Base-by-base conservation (phyloP, 441 rosid species). In the Kokia cookei region DNA sequence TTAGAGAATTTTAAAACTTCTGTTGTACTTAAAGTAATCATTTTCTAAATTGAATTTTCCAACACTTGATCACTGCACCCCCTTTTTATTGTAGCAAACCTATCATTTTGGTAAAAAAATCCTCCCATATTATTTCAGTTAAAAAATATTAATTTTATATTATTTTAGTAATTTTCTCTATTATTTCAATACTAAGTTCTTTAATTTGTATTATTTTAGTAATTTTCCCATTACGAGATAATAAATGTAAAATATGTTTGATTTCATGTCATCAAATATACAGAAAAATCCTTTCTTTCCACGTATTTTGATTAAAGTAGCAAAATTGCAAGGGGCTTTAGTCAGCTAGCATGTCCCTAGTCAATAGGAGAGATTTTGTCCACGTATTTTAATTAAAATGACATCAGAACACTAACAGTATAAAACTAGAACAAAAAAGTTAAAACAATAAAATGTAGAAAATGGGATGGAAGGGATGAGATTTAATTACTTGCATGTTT, bases 401-500 rank as follows among this genome's bases (percentile, higher is more conserved):
- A 7, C 5, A 17, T 50, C 10, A 27, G 35, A 53, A 32, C 0
- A 0, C 29, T 70, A 37, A 15, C 47, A 19, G 7, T 53, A 40
- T 22, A 57, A 58, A 11, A 14, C 19, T 11, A 17, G 7, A 71
- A 53, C 10, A 57, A 24, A 24, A 24, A 70, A 67, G 43, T 73
- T 63, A 24, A 19, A 7, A 19, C 58, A 24, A 66, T 47, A 63
- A 58, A 51, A 45, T 2, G 65, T 12, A 47, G 13, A 15, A 57
- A 65, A 70, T 70, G 40, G 24, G 15, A 60, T 19, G 12, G 11
- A 6, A 42, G 15, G 40, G 53, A 24, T 71, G 53, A 13, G 35
- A 11, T 45, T 19, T 60, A 72, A 66, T 78, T 78, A 93, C 99
- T 87, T 84, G 86, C 97, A 95, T 89, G 76, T 86, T 83, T 68